phyloP scores from a whole-genome alignment of 352 stramenopile genomes.

The Phytophthora hybrid region DNA sequence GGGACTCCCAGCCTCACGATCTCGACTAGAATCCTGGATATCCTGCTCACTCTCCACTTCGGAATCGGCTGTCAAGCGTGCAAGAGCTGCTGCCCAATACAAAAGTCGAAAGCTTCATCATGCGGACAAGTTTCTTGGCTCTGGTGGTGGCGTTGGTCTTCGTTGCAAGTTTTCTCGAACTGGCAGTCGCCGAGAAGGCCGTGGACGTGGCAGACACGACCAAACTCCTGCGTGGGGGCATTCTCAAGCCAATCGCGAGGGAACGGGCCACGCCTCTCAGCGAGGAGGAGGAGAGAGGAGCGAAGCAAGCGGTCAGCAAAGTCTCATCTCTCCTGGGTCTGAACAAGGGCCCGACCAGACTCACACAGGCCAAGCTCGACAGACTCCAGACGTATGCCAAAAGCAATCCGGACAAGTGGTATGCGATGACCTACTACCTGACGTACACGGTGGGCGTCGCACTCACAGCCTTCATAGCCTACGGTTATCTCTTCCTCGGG shows the following conservation, averaged over 20 bases:
- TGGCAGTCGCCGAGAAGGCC: conserved; percentile 7
- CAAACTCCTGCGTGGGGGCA: not conserved
- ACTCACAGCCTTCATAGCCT: not conserved
- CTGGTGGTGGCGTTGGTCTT: conserved; percentile 10
- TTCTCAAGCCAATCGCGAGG: conserved; percentile 12
- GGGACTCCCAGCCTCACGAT: conserved; percentile 24
- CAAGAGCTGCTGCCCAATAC: not conserved
- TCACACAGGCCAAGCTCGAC: conserved; percentile 17
- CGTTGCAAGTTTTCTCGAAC: not conserved
- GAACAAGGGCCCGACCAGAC: conserved; percentile 15
- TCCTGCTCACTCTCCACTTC: conserved; percentile 17
- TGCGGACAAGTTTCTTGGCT: conserved; percentile 8
- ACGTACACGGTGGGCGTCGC: conserved; percentile 9
- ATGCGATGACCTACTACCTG: conserved; percentile 21
- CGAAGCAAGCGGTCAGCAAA: conserved; percentile 14
- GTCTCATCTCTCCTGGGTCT: conserved; percentile 13
- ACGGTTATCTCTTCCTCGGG: conserved; percentile 19
- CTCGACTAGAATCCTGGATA: too few relatives aligned
- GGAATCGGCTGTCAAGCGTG: conserved; percentile 7
- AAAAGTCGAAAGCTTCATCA: not conserved
- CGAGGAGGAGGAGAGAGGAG: conserved; percentile 15
- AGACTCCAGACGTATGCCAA: conserved; percentile 15
- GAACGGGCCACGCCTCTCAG: not conserved
- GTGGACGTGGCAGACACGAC: not conserved
- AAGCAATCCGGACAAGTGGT: conserved; percentile 26